Conservation (phyloP, 2,329 filamentous ascomycete species). For the Fusarium torreyae region DNA sequence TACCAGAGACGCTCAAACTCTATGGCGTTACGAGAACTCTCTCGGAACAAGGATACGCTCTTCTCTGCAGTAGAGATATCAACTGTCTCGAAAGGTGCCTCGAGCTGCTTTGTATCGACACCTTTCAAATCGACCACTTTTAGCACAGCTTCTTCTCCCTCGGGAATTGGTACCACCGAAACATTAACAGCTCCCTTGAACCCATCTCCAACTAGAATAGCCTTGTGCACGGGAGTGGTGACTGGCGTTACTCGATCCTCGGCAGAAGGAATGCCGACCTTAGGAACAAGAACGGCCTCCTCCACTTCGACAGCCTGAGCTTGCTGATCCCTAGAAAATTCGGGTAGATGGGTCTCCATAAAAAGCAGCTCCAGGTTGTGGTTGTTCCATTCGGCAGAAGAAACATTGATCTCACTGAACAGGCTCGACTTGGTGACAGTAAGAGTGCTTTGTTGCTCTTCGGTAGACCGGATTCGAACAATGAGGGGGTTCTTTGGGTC, state of each 20-base stretch:
- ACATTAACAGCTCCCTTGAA: constrained; percentile 75
- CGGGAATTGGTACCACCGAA: constrained; percentile 59
- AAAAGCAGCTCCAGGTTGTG: constrained; percentile 76
- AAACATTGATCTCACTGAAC: constrained; percentile 72
- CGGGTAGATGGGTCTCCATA: constrained; percentile 64
- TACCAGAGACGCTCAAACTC: constrained; percentile 83
- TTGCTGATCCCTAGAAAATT: constrained; percentile 51
- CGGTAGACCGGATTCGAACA: constrained; percentile 65
- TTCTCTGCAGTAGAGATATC: constrained; percentile 74
- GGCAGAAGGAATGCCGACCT: constrained; percentile 77
- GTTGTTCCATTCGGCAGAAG: constrained; percentile 73
- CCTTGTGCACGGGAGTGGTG: constrained; percentile 87
- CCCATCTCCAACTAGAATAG: constrained; percentile 81
- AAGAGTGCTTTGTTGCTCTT: constrained; percentile 51
- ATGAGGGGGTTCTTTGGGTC: constrained; percentile 72
- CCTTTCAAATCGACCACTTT: constrained; percentile 72
- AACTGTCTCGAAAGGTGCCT: constrained; percentile 68
- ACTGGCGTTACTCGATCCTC: constrained; percentile 77
- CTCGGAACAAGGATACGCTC: constrained; percentile 77
- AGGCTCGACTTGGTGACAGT: constrained; percentile 55
- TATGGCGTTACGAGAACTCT: constrained; percentile 78
- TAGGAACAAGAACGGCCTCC: constrained; percentile 82
- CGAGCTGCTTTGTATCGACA: constrained; percentile 56
- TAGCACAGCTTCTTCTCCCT: constrained; percentile 61
- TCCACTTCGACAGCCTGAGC: constrained; percentile 59